phyloP scores from a whole-genome alignment of 108 stramenopile species.

The Cyclotella baltica region DNA sequence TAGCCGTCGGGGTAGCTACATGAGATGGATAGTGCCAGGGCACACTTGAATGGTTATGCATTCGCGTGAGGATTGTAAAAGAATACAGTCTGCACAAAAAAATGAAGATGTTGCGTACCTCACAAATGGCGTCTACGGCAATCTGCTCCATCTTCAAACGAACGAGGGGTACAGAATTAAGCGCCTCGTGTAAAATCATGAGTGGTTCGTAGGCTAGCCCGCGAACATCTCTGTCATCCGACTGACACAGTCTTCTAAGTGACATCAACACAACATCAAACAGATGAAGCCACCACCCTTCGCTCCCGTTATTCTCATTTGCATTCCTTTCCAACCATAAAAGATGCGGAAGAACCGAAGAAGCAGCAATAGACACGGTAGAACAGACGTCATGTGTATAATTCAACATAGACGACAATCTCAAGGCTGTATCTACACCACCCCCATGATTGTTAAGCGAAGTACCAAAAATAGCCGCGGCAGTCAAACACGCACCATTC shows the following conservation, averaged over 20 bases:
- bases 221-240: conserved; percentile 57
- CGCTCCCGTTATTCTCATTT: background rate
- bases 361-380: conserved; percentile 60
- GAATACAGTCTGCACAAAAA: background rate
- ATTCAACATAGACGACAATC: conserved; percentile 26
- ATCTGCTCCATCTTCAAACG: conserved; percentile 31
- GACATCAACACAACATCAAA: conserved; percentile 47
- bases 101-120: conserved; percentile 18
- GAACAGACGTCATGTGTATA: conserved; percentile 54
- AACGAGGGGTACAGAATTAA: conserved; percentile 38
- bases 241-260: conserved; percentile 63
- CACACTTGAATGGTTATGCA: conserved; percentile 29
- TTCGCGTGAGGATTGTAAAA: background rate
- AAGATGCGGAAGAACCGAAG: conserved; percentile 70
- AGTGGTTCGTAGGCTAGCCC: conserved; percentile 75
- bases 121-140: conserved; percentile 47
- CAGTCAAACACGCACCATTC: conserved; percentile 64
- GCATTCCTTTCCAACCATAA: conserved; percentile 52
- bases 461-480: conserved; percentile 49
- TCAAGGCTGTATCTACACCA: conserved; percentile 14
- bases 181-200: conserved; percentile 58
- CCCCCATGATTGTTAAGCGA: conserved; percentile 23
- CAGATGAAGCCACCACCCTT: conserved; percentile 37
- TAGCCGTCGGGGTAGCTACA: conserved; percentile 80
- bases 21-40: conserved; percentile 60